Conservation (phyloP, 345 rosid species). For the Gossypium mustelinum region DNA sequence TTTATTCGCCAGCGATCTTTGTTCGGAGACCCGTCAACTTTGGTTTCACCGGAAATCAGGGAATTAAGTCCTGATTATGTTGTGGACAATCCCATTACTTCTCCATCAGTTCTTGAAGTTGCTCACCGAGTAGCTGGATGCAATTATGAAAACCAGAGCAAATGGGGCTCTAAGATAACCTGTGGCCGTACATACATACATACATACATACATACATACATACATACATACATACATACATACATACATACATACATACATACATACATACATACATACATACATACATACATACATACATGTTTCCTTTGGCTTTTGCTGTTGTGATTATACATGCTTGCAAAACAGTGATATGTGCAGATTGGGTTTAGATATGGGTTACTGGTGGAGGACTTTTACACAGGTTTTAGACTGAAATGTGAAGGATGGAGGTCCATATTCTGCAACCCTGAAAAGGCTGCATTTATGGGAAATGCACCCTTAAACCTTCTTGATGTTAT, state of each 20-base stretch:
- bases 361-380: slow-evolving; percentile 54
- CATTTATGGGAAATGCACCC: slow-evolving; percentile 47
- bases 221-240: too few species aligned
- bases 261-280: too few species aligned
- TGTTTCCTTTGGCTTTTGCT: background rate
- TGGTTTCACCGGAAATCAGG: slow-evolving; percentile 30
- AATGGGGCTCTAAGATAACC: slow-evolving; percentile 68
- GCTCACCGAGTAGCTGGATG: slow-evolving; percentile 52
- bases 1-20: slow-evolving; percentile 54
- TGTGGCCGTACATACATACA: too few species aligned
- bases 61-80: slow-evolving; percentile 31
- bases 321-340: background rate
- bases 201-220: too few species aligned
- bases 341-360: slow-evolving; percentile 20
- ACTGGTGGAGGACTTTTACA: slow-evolving; percentile 43
- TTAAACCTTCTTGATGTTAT: slow-evolving; percentile 27
- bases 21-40: slow-evolving; percentile 41
- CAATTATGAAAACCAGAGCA: slow-evolving; percentile 44
- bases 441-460: slow-evolving; percentile 42
- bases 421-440: slow-evolving; percentile 52
- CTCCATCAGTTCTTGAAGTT: slow-evolving; percentile 26
- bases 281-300: too few species aligned
- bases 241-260: too few species aligned
- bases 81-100: slow-evolving; percentile 29
- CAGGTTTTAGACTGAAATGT: slow-evolving; percentile 39